Evolutionary conservation across 345 rosid species (phyloP), one percentile per base, ranked within the genome.

Genomic region (Brassica carinata): DNA sequence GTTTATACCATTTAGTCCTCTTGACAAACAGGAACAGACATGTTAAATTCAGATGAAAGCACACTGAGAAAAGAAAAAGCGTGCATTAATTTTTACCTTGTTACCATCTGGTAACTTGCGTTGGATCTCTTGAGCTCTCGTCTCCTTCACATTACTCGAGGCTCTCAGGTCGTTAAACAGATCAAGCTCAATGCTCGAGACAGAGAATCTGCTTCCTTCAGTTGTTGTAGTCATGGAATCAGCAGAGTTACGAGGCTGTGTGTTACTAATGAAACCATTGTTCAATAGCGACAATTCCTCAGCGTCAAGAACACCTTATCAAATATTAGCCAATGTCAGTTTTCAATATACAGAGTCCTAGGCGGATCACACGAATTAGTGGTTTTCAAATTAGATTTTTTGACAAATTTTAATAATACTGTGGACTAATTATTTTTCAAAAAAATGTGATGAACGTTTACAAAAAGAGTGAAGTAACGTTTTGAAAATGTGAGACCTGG

Each of bases 271-370:
- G 77, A 71, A 75, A 55, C 83, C 80, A 29, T 57, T 64, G 80
- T 71, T 81, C 31, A 81, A 64, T 7, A 81, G 40, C 40, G 72
- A 75, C 40, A 81, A 29, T 38, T 81, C 83, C 43, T 81, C 80
- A 33, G 73, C 73, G 64, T 81, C 76, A 70, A 81, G 83, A 76
- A 81, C 80, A 71, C 83, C 83, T 81, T 75, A 17, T 0, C 64
- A 79, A 79, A 38, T 18, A n/a, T 3, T n/a, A 18, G 40, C 10
- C 48, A 72, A 65, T 7, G 10, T 57, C 13, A 64, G 0, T 15
- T 18, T 61, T 59, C 62, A 57, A 57, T 18, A 55, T 51, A 5
- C 29, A n/a, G n/a, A n/a, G n/a, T n/a, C n/a, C n/a, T n/a, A n/a
- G n/a, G n/a, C n/a, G n/a, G n/a, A n/a, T n/a, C n/a, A n/a, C n/a